Evolutionary conservation across 2,329 filamentous ascomycete genomes (phyloP).

Genomic region (Dactylonectria estremocensis): DNA sequence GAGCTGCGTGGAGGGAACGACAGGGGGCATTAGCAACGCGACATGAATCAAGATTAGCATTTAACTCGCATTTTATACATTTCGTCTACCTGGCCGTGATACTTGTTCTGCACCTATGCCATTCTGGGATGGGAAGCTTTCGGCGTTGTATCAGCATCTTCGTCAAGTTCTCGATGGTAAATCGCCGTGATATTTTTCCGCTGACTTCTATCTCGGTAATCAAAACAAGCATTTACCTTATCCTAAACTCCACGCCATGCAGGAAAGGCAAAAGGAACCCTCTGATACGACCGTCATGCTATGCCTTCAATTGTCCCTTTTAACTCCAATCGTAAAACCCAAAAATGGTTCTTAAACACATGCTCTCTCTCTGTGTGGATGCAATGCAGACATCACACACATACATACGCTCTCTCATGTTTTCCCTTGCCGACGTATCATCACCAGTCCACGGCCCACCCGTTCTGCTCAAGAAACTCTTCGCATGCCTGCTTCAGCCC

Average conservation of each 20-base stretch:
- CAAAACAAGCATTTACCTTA: slow-evolving; percentile 4
- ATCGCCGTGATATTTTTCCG: neutral
- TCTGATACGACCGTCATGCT: slow-evolving; percentile 4
- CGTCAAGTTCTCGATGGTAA: neutral
- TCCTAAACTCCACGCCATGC: slow-evolving; percentile 32
- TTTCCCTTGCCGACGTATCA: neutral
- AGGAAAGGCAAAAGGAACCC: neutral
- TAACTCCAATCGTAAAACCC: slow-evolving; percentile 26
- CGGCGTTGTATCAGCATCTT: no score
- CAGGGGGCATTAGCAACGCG: slow-evolving; percentile 36
- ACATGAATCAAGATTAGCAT: slow-evolving; percentile 43
- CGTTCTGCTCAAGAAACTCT: slow-evolving; percentile 88
- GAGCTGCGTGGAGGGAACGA: slow-evolving; percentile 28
- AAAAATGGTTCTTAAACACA: neutral
- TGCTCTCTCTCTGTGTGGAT: no score
- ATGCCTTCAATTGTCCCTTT: slow-evolving; percentile 3
- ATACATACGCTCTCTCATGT: neutral
- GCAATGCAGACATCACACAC: no score
- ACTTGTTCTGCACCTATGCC: no score
- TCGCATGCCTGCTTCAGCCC: slow-evolving; percentile 86
- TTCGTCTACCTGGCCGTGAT: neutral
- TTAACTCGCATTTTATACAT: neutral
- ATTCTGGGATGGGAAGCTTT: no score
- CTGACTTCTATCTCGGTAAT: slow-evolving; percentile 7
- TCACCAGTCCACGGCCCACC: slow-evolving; percentile 94